Base-by-base conservation (phyloP, 257 asterid genomes). In the Salvia splendens region DNA sequence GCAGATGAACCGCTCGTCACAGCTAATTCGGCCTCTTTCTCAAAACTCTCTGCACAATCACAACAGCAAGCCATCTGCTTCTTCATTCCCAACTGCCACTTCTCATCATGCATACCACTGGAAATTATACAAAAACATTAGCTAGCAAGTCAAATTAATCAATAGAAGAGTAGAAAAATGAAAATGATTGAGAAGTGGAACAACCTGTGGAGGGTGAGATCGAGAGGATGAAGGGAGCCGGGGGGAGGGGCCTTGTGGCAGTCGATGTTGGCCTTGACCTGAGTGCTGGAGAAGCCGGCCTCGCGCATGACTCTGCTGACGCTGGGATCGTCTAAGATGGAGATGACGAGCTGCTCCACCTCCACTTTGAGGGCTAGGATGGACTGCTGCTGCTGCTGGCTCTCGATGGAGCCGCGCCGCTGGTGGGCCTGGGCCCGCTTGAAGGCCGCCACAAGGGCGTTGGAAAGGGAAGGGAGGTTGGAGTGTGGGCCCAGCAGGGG, bases 371-470 rank as follows among this genome's bases (percentile, higher is more conserved):
- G 38, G 3, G 90, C 83, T 12, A 89, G 64, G 28, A 87, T 60
- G 1, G 96, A 24, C 30, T 24, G 30, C 30, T 24, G 79, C 61
- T 82, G 92, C 64, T 81, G 94, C 67, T 84, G 95, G 67, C 72
- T 86, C 40, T 92, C 95, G 4, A 78, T 65, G 0, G 92, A 79
- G 60, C 96, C 95, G 2, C 96, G 92, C 36, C 95, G 80, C 68
- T 91, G 95, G 75, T 91, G 91, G 57, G 98, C 94, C 65, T 91
- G 98, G 11, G 98, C 98, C 12, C 98, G 75, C 73, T 92, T 92
- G 80, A 92, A 92, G 48, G 98, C 96, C 0, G 96, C 98, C 1
- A 85, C 95, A 3, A 92, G 95, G 0, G 96, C 96, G 77, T 92
- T 87, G 63, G 98, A 89, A 61, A 89, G 81, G 20, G 95, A 71